phyloP scores from a whole-genome alignment of 2,329 filamentous ascomycete species.

The Paecilomyces sp. region DNA sequence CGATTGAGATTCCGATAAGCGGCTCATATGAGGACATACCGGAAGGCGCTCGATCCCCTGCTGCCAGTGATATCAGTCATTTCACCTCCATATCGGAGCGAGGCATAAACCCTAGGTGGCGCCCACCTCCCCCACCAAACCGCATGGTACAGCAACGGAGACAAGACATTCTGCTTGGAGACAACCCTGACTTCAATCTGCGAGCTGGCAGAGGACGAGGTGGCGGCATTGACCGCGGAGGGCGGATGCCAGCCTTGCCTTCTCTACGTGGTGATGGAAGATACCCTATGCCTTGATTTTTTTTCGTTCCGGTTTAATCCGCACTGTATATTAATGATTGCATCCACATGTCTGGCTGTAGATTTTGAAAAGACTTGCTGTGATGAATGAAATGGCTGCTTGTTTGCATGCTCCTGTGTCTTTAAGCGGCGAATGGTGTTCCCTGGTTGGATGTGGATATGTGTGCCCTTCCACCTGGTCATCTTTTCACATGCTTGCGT shows the following conservation, averaged over 20 bases:
- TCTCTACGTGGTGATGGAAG: constrained; percentile 2
- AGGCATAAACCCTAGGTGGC: constrained; percentile 82
- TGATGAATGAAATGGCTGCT: background rate
- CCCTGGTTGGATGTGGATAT: background rate
- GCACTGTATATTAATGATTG: background rate
- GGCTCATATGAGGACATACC: constrained; percentile 58
- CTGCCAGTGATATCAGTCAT: constrained; percentile 70
- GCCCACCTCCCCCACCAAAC: constrained; percentile 37
- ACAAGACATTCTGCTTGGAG: constrained; percentile 67
- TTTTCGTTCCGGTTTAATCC: background rate
- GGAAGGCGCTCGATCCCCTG: constrained; percentile 61
- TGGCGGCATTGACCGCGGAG: constrained; percentile 8
- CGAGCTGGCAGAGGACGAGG: constrained; percentile 33
- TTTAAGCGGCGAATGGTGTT: background rate
- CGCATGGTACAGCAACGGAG: constrained; percentile 47
- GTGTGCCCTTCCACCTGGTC: background rate
- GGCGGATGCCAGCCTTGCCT: constrained; percentile 11
- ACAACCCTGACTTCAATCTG: constrained; percentile 80
- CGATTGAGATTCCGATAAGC: constrained; percentile 32
- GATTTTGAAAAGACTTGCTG: background rate
- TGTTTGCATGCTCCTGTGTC: background rate
- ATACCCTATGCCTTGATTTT: constrained; percentile 1
- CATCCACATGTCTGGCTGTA: background rate
- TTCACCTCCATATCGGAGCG: constrained; percentile 90
- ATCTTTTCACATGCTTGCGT: background rate